Conservation (phyloP, 1,139 yeast genomes). For the Schwanniomyces etchellsii region DNA sequence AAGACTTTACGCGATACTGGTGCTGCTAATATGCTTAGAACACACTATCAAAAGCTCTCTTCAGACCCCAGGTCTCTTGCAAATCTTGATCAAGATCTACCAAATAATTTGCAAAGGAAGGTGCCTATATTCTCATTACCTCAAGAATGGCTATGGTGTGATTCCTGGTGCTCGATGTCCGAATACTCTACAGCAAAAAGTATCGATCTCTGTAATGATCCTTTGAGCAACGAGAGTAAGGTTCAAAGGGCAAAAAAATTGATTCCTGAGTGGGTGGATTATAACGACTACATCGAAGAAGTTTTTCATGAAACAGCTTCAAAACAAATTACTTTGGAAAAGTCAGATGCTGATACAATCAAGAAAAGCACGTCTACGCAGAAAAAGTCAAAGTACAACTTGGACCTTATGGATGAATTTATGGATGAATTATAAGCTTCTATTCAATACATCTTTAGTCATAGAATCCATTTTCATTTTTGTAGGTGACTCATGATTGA, state of each 20-base stretch:
- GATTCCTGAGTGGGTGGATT: conserved; percentile 70
- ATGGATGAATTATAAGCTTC: no score
- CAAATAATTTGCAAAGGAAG: conserved; percentile 71
- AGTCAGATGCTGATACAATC: no score
- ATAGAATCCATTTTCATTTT: no score
- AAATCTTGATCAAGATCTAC: conserved; percentile 86
- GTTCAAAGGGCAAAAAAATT: conserved; percentile 68
- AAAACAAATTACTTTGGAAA: no score
- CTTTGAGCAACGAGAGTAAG: conserved; percentile 73
- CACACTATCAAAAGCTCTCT: conserved; percentile 82
- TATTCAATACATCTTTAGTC: no score
- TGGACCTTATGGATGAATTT: no score
- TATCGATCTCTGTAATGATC: conserved; percentile 80
- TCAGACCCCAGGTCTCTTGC: conserved; percentile 74
- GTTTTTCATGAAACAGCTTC: no score
- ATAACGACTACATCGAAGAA: conserved; percentile 46
- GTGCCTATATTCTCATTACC: conserved; percentile 70
- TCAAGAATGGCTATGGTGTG: conserved; percentile 90
- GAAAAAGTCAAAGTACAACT: no score
- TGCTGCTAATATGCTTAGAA: conserved; percentile 76
- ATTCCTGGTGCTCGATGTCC: conserved; percentile 83
- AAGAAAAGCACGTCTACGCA: no score
- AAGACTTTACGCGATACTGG: conserved; percentile 52
- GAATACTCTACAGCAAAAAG: conserved; percentile 60
- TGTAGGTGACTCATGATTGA: no score